Percentiles rank a stretch among this genome's conserved stretches.
Evolutionary conservation across 2,329 filamentous ascomycete species (phyloP).

Genomic region (Hortaea sp.): DNA sequence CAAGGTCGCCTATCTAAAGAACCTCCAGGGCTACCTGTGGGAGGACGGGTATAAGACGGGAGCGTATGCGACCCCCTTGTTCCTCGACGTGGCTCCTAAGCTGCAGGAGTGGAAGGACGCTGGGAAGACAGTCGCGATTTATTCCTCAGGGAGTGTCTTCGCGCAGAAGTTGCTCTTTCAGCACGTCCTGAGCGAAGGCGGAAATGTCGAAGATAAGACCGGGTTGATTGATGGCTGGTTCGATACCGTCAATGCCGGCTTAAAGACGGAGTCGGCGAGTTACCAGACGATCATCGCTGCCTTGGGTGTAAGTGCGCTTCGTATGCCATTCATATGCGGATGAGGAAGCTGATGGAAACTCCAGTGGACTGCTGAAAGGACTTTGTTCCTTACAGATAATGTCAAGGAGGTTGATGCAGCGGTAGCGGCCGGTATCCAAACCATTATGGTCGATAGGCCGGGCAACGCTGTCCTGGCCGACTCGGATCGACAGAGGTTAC

Average conservation of each 20-base stretch:
- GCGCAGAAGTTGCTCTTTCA: slow-evolving; percentile 73
- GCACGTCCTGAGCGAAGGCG: slow-evolving; percentile 33
- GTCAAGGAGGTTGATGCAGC: slow-evolving; percentile 46
- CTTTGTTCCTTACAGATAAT: slow-evolving; percentile 77
- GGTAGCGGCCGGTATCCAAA: slow-evolving; percentile 31
- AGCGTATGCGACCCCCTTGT: slow-evolving; percentile 61
- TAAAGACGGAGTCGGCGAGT: slow-evolving; percentile 57
- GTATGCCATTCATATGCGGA: slow-evolving; percentile 12
- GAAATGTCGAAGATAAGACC: slow-evolving; percentile 48
- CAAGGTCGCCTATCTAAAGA: slow-evolving; percentile 68
- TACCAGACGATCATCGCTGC: slow-evolving; percentile 55
- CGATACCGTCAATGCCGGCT: slow-evolving; percentile 70
- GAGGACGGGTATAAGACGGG: slow-evolving; percentile 61
- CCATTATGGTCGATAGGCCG: slow-evolving; percentile 45
- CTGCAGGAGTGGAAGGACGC: slow-evolving; percentile 44
- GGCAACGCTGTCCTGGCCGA: slow-evolving; percentile 57
- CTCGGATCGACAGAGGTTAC: slow-evolving; percentile 28
- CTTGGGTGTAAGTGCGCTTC: slow-evolving; percentile 21
- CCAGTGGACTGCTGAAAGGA: slow-evolving; percentile 38
- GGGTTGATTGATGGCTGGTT: slow-evolving; percentile 57
- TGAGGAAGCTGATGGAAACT: too few species aligned
- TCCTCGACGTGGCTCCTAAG: slow-evolving; percentile 57
- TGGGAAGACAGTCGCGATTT: slow-evolving; percentile 56
- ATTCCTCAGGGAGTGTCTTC: slow-evolving; percentile 69
- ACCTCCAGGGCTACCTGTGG: slow-evolving; percentile 72